These are phyloP conservation scores for Talaromyces ruber DNA, from an alignment of 495 filamentous ascomycete species.

Conservation along the genomic window DNA sequence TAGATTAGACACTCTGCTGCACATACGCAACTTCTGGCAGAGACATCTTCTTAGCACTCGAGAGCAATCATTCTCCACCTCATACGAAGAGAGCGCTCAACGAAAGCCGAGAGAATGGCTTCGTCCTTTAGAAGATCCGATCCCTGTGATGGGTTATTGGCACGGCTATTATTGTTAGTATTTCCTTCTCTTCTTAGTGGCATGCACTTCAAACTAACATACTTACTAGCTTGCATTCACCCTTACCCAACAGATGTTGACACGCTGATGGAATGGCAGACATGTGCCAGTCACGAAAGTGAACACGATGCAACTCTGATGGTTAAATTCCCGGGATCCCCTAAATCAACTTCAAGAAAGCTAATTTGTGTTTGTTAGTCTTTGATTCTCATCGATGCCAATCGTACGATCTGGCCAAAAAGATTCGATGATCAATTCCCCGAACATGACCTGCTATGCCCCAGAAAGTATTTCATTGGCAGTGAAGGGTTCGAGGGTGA, in stretches of 20 bases:
- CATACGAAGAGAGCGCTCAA: conserved; percentile 13
- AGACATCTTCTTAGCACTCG: conserved; percentile 21
- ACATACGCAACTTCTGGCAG: conserved; percentile 33
- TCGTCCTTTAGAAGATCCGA: neutral
- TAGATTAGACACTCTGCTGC: conserved; percentile 14
- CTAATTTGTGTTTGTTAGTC: neutral
- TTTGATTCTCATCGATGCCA: neutral
- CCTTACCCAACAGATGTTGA: conserved; percentile 12
- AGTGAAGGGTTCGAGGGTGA: conserved; percentile 8
- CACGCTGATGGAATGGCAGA: conserved; percentile 13
- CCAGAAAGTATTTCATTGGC: conserved; percentile 18
- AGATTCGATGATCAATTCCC: neutral
- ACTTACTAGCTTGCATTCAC: conserved; percentile 23
- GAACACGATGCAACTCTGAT: conserved; percentile 16
- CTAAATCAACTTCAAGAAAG: neutral
- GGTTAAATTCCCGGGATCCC: conserved; percentile 9
- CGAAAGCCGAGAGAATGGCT: conserved; percentile 14
- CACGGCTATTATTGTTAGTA: conserved; percentile 30
- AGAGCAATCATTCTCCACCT: conserved; percentile 16
- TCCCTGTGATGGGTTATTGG: conserved; percentile 17
- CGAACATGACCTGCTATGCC: neutral
- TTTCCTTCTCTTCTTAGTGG: neutral
- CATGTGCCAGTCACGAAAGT: conserved; percentile 19
- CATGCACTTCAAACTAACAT: neutral
- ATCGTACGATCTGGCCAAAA: neutral